phyloP scores from a whole-genome alignment of 75 land plant species.

The Azolla pinnata region DNA sequence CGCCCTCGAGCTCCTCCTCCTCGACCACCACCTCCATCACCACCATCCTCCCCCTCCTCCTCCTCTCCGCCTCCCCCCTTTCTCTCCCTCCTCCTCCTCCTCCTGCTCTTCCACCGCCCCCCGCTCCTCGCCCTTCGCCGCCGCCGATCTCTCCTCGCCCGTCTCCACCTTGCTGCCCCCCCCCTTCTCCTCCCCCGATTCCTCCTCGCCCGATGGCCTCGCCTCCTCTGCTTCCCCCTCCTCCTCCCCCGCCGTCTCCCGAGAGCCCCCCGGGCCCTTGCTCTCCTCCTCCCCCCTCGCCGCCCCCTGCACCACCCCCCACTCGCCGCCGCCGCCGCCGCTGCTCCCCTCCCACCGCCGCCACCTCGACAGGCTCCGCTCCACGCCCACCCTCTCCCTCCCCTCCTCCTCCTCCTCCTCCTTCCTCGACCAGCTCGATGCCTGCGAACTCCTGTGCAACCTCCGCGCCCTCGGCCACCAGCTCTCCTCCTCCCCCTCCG shows the following conservation, averaged over 20 bases:
- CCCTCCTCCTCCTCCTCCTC: conserved; percentile 3
- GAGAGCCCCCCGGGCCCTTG: conserved; percentile 8
- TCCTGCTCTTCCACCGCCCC: neutral
- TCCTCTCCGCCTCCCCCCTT: conserved; percentile 12
- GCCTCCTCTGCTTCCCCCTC: conserved; percentile 16
- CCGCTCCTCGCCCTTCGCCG: conserved; percentile 10
- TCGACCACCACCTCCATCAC: neutral
- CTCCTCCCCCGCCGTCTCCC: conserved; percentile 8
- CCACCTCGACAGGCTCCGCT: conserved; percentile 21
- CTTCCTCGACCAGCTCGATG: neutral
- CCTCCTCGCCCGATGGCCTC: conserved; percentile 1
- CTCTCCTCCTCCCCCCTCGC: conserved; percentile 10
- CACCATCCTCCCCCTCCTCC: neutral
- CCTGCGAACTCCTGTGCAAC: neutral
- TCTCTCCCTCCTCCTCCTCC: no score
- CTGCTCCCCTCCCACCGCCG: conserved; percentile 15
- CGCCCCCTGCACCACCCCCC: neutral
- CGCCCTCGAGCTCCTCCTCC: neutral
- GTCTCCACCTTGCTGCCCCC: neutral
- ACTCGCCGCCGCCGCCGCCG: neutral
- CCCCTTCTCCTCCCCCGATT: conserved; percentile 14
- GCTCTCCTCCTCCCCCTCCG: neutral
- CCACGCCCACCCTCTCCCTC: conserved; percentile 20
- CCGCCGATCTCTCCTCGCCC: neutral
- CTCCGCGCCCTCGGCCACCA: neutral